Conservation (phyloP, 192 early-diverging fungal genomes). For the Backusella parvicylindrica region DNA sequence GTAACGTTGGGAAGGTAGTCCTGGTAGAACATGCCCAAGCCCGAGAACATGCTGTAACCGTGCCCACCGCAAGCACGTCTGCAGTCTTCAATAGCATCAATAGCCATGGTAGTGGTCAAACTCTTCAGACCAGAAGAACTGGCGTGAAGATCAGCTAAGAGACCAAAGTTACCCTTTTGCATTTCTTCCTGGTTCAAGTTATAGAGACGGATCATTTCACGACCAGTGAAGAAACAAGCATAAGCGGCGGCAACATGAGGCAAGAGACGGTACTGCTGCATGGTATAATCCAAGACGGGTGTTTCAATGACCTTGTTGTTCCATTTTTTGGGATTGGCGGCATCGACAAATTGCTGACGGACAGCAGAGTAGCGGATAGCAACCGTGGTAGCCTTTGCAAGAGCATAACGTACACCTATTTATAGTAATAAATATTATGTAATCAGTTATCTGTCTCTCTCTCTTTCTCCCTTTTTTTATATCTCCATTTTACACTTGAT, state of each 20-base stretch:
- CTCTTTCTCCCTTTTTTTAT: background rate
- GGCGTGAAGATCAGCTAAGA: slow-evolving; percentile 72
- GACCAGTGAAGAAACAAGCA: slow-evolving; percentile 67
- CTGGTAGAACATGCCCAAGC: slow-evolving; percentile 62
- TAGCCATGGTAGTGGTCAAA: slow-evolving; percentile 63
- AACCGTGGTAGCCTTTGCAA: slow-evolving; percentile 70
- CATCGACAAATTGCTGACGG: slow-evolving; percentile 70
- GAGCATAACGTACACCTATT: slow-evolving; percentile 41
- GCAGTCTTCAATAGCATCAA: slow-evolving; percentile 72
- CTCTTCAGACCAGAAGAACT: slow-evolving; percentile 72
- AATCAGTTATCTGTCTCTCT: background rate
- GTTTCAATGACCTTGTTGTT: slow-evolving; percentile 55
- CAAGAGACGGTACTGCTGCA: slow-evolving; percentile 74
- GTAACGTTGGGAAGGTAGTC: slow-evolving; percentile 74
- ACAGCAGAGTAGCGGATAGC: slow-evolving; percentile 69
- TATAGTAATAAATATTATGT: background rate
- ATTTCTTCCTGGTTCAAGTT: slow-evolving; percentile 56
- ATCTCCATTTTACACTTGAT: no score
- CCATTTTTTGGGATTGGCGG: slow-evolving; percentile 46
- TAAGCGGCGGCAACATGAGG: slow-evolving; percentile 71
- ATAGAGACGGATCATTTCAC: slow-evolving; percentile 62
- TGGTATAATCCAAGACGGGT: slow-evolving; percentile 71
- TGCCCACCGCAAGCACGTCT: slow-evolving; percentile 76
- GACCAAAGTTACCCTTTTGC: slow-evolving; percentile 55
- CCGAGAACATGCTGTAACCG: slow-evolving; percentile 73